Conservation (phyloP, 257 asterid genomes). For the Solanum pinnatisectum region DNA sequence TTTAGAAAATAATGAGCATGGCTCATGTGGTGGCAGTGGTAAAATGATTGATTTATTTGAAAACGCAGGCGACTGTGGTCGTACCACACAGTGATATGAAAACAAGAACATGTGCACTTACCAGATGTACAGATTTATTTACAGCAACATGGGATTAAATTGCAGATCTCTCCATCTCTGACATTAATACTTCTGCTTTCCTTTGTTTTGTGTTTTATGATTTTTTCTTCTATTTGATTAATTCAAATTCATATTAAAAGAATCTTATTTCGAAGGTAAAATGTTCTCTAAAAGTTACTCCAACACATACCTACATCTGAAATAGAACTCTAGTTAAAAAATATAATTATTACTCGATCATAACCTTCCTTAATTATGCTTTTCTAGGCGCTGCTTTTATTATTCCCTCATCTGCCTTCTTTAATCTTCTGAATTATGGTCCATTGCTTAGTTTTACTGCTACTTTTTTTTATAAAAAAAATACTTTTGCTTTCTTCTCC, state of each 20-base stretch:
- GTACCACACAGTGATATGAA: neutral
- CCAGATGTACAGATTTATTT: neutral
- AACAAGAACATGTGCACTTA: neutral
- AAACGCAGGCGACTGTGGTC: neutral
- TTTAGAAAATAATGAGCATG: neutral
- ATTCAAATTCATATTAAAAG: too few species aligned
- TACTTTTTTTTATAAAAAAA: neutral
- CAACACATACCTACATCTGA: too few species aligned
- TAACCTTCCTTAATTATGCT: neutral
- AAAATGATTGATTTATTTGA: neutral
- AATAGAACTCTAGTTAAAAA: too few species aligned
- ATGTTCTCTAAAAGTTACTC: neutral
- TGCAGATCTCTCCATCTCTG: neutral
- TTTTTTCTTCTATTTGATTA: too few species aligned
- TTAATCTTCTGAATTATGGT: neutral
- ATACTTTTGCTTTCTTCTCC: neutral
- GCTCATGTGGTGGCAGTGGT: neutral
- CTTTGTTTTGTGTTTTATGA: neutral
- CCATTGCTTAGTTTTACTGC: neutral
- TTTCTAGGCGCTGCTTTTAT: neutral
- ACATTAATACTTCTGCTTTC: neutral
- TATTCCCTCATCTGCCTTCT: neutral
- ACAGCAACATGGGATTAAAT: neutral
- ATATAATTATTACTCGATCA: neutral
- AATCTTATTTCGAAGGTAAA: fast-evolving